Conservation (phyloP, 2,329 filamentous ascomycete species). For the Colletotrichum euphorbiae region DNA sequence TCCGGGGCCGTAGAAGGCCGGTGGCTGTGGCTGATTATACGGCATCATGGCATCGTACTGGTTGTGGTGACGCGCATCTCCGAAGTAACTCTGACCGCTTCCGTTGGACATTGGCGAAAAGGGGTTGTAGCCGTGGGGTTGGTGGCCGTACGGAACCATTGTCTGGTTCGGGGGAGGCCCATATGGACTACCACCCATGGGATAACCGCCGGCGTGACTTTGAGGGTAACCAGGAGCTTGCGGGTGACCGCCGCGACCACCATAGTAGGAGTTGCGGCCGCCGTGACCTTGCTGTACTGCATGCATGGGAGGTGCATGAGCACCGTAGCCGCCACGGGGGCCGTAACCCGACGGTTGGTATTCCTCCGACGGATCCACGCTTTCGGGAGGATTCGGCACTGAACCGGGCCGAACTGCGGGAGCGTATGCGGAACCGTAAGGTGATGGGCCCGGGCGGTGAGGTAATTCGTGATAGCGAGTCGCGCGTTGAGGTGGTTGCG, state of each 20-base stretch:
- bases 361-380: conserved; percentile 74
- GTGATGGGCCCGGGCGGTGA: conserved; percentile 40
- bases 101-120: conserved; percentile 57
- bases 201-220: conserved; percentile 60
- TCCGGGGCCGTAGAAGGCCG: conserved; percentile 48
- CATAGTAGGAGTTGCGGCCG: conserved; percentile 49
- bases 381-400: conserved; percentile 67
- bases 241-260: conserved; percentile 42
- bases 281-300: conserved; percentile 20
- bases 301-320: conserved; percentile 38
- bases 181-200: conserved; percentile 47
- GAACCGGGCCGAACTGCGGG: conserved; percentile 56
- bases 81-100: conserved; percentile 56
- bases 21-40: conserved; percentile 52
- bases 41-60: conserved; percentile 63
- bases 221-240: conserved; percentile 55
- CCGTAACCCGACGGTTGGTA: conserved; percentile 58
- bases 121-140: conserved; percentile 56
- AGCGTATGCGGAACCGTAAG: conserved; percentile 37
- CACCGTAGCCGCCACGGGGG: conserved; percentile 41
- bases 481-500: conserved; percentile 39
- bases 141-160: conserved; percentile 61
- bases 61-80: conserved; percentile 49
- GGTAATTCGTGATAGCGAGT: conserved; percentile 44
- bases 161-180: conserved; percentile 53